A percentile compares a stretch with the other conserved stretches of the same genome.
These are phyloP conservation scores for Yarrowia phangngaensis DNA, from an alignment of 805 yeast genomes.

Conservation along the genomic window DNA sequence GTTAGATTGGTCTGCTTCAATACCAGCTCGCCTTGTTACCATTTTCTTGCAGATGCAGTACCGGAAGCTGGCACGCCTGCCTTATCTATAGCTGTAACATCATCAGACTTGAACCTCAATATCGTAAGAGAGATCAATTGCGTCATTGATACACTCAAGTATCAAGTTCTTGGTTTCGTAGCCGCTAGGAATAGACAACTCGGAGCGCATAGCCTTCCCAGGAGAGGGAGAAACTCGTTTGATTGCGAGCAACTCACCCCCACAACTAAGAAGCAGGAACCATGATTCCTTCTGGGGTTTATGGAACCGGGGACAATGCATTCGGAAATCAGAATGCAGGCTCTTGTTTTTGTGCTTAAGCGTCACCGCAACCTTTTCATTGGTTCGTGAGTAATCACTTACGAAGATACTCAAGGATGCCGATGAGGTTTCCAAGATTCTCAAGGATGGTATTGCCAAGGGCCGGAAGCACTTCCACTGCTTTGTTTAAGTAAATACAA, in stretches of 20 bases:
- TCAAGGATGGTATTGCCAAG: conserved; percentile 58
- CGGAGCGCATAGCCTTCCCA: conserved; percentile 15
- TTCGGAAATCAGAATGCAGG: conserved; percentile 53
- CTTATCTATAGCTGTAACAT: too few species aligned
- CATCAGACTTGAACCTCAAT: conserved; percentile 22
- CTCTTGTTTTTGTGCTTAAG: conserved; percentile 26
- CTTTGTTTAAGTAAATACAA: conserved; percentile 40
- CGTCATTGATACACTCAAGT: conserved; percentile 31
- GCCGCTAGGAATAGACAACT: conserved; percentile 15
- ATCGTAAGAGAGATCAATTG: conserved; percentile 30
- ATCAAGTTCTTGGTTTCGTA: conserved; percentile 7
- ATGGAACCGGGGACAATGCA: conserved; percentile 78
- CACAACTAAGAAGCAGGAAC: conserved; percentile 66
- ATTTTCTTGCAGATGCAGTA: conserved; percentile 2
- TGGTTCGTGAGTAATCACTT: conserved; percentile 39
- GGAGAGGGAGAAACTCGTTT: conserved; percentile 53
- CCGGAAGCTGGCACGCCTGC: not conserved
- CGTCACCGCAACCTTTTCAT: conserved; percentile 30
- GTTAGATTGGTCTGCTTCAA: not conserved
- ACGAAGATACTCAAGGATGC: conserved; percentile 86
- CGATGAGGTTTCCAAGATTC: conserved; percentile 71
- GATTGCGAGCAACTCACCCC: conserved; percentile 56
- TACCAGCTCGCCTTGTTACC: conserved; percentile 6
- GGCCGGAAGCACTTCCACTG: conserved; percentile 63
- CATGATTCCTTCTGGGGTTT: conserved; percentile 91